A percentile compares a stretch with the other conserved stretches of the same genome.
Conservation (phyloP, 163 green algal species). For the Volvox carteri region DNA sequence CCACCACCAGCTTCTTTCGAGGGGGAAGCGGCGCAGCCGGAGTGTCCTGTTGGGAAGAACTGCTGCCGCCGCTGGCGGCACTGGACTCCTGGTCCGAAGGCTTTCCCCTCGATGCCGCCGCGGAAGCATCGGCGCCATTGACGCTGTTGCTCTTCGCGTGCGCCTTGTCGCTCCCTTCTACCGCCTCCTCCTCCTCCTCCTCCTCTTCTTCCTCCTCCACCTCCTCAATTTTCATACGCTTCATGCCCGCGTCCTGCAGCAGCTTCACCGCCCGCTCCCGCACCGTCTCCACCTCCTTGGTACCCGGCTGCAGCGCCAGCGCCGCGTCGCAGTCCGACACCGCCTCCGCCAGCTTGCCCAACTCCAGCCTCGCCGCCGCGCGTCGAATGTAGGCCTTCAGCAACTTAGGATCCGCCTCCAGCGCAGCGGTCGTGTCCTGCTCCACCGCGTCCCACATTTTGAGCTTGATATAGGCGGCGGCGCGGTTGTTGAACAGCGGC, state of each 20-base stretch:
- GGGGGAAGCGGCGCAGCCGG: background rate
- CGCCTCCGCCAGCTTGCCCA: slow-evolving; percentile 48
- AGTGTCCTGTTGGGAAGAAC: no score
- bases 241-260: slow-evolving; percentile 40
- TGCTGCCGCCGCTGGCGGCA: background rate
- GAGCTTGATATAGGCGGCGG: slow-evolving; percentile 66
- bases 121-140: background rate
- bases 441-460: slow-evolving; percentile 62
- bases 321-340: slow-evolving; percentile 60
- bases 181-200: slow-evolving; percentile 28
- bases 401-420: slow-evolving; percentile 35
- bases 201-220: slow-evolving; percentile 60
- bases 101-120: background rate
- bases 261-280: slow-evolving; percentile 22
- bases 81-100: background rate
- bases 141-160: background rate
- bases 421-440: slow-evolving; percentile 49
- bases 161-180: background rate
- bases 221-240: slow-evolving; percentile 64
- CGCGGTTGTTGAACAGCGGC: slow-evolving; percentile 62
- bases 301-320: slow-evolving; percentile 40
- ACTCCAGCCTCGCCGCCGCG: slow-evolving; percentile 58
- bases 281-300: slow-evolving; percentile 52
- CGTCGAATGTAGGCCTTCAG: slow-evolving; percentile 59
- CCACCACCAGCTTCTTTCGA: slow-evolving; percentile 43